A percentile compares a stretch with the other conserved stretches of the same genome.
Evolutionary conservation across 345 rosid species (phyloP).

Genomic region (Aquilaria malaccensis): DNA sequence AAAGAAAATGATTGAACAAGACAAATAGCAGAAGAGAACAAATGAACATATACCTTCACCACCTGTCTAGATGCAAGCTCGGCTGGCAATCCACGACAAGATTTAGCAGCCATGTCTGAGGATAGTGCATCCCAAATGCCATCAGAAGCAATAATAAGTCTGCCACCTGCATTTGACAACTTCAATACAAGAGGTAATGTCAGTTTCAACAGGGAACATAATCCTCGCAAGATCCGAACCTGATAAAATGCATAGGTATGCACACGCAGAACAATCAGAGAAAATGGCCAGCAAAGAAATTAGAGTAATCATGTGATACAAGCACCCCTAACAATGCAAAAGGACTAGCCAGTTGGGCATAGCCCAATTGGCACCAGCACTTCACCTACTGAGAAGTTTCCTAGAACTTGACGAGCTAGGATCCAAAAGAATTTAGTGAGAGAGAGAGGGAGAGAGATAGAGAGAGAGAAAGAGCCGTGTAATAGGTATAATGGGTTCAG

Average conservation of each 20-base stretch:
- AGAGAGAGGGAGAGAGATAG: too few relatives aligned
- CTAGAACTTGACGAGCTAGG: background rate
- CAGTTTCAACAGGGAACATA: slow-evolving; percentile 7
- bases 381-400: too few relatives aligned
- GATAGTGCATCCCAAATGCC: slow-evolving; percentile 92
- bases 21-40: background rate
- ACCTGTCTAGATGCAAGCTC: slow-evolving; percentile 91
- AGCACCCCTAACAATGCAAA: too few relatives aligned
- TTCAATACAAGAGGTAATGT: slow-evolving; percentile 19
- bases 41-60: slow-evolving; percentile 55
- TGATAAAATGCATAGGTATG: background rate
- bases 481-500: background rate
- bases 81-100: slow-evolving; percentile 76
- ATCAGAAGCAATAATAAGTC: slow-evolving; percentile 91
- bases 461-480: background rate
- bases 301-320: too few relatives aligned
- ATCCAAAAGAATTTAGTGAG: background rate
- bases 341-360: too few relatives aligned
- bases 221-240: background rate
- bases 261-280: background rate
- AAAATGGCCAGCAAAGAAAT: background rate
- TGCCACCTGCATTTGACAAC: slow-evolving; percentile 81
- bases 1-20: background rate
- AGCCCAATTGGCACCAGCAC: too few relatives aligned
- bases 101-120: slow-evolving; percentile 63